These are phyloP conservation scores for Corrigiola litoralis DNA, from an alignment of 179 eudicot genomes.

Conservation along the genomic window DNA sequence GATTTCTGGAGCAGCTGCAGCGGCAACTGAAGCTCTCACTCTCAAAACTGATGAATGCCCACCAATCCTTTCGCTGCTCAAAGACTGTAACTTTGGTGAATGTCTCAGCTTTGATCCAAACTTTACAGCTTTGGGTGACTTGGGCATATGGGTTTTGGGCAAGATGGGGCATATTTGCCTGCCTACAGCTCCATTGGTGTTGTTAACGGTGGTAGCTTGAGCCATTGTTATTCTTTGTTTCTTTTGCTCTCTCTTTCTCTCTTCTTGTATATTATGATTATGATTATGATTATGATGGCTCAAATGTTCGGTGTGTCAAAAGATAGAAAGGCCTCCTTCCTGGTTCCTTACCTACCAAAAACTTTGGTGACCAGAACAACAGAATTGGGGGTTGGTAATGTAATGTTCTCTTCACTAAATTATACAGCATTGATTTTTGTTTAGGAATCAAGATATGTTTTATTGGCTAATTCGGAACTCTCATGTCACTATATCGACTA, in stretches of 20 bases:
- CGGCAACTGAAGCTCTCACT: slow-evolving; percentile 53
- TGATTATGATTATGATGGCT: neutral
- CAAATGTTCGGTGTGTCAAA: neutral
- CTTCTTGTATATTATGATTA: too few species aligned
- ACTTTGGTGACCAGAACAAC: slow-evolving; percentile 10
- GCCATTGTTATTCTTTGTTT: slow-evolving; percentile 29
- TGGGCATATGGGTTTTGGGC: slow-evolving; percentile 36
- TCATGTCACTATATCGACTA: too few species aligned
- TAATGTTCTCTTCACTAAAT: too few species aligned
- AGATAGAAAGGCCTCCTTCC: neutral
- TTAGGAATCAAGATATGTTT: too few species aligned
- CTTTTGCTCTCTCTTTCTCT: neutral
- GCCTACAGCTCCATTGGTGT: slow-evolving; percentile 30
- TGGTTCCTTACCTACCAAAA: slow-evolving; percentile 26
- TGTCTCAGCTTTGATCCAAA: slow-evolving; percentile 44
- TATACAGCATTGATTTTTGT: too few species aligned
- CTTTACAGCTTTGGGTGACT: slow-evolving; percentile 17
- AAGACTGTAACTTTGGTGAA: slow-evolving; percentile 30
- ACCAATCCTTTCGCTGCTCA: slow-evolving; percentile 14
- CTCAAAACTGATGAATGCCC: slow-evolving; percentile 25
- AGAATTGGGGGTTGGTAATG: slow-evolving; percentile 18
- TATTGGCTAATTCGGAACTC: too few species aligned
- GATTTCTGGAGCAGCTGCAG: slow-evolving; percentile 62
- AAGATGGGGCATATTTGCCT: slow-evolving; percentile 25
- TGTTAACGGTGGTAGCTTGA: slow-evolving; percentile 41